A percentile compares a stretch with the other conserved stretches of the same genome.
These are phyloP conservation scores for Hymenoscyphus albidus DNA, from an alignment of 2,329 filamentous ascomycete species.

Conservation along the genomic window DNA sequence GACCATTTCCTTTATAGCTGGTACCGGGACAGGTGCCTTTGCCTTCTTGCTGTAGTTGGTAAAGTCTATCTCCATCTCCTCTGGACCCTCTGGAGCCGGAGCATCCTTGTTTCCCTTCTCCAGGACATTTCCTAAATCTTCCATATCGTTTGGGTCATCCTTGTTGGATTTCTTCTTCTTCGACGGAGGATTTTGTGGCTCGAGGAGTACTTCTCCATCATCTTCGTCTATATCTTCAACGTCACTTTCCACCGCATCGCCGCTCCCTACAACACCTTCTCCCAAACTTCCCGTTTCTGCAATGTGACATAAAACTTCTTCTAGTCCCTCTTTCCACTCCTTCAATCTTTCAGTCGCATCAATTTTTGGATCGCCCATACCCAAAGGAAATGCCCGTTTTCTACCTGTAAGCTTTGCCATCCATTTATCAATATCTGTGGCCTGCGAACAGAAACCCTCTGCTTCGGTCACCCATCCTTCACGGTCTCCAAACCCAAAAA, in stretches of 20 bases:
- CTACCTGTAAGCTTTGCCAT: conserved; percentile 89
- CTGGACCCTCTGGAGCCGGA: conserved; percentile 42
- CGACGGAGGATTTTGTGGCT: conserved; percentile 43
- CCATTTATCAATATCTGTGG: conserved; percentile 87
- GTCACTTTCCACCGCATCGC: conserved; percentile 80
- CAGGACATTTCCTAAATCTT: conserved; percentile 72
- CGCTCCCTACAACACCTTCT: conserved; percentile 71
- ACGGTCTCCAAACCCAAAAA: conserved; percentile 89
- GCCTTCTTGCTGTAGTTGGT: conserved; percentile 62
- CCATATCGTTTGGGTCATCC: conserved; percentile 67
- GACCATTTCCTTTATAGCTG: conserved; percentile 82
- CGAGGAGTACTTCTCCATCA: conserved; percentile 51
- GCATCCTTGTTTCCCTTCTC: conserved; percentile 40
- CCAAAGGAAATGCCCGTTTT: conserved; percentile 84
- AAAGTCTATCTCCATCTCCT: conserved; percentile 75
- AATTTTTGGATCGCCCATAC: conserved; percentile 80
- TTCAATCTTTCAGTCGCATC: conserved; percentile 62
- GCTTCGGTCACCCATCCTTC: conserved; percentile 90
- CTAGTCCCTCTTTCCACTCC: conserved; percentile 75
- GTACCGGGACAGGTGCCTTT: conserved; percentile 38
- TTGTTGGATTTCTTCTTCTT: conserved; percentile 39
- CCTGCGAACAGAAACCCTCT: conserved; percentile 90
- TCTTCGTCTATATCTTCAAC: conserved; percentile 62
- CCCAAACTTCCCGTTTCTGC: conserved; percentile 56
- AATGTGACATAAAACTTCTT: conserved; percentile 64